Percentiles rank a stretch among this genome's conserved stretches.
Conservation (phyloP, 2,329 filamentous ascomycete genomes). For the Aspergillus nomiae region DNA sequence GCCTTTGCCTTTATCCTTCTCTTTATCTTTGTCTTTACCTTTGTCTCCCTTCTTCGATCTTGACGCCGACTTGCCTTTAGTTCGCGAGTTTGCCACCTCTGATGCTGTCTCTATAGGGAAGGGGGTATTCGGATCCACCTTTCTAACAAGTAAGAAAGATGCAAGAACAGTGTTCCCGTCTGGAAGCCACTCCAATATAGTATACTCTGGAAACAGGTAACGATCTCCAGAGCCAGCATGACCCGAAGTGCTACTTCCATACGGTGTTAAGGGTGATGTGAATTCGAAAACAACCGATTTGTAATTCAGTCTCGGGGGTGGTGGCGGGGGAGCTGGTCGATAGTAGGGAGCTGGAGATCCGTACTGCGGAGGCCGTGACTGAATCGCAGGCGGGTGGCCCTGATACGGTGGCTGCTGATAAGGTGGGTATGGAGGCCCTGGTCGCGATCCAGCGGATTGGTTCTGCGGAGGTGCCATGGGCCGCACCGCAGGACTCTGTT, state of each 20-base stretch:
- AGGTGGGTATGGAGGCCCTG: conserved; percentile 30
- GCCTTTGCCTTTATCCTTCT: conserved; percentile 11
- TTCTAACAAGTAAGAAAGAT: conserved; percentile 50
- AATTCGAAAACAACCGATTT: conserved; percentile 54
- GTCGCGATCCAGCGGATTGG: conserved; percentile 22
- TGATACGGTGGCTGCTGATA: conserved; percentile 36
- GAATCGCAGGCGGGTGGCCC: conserved; percentile 34
- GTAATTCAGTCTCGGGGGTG: conserved; percentile 42
- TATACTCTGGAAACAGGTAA: conserved; percentile 52
- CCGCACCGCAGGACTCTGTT: conserved; percentile 25
- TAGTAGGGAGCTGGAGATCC: conserved; percentile 37
- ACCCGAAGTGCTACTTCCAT: conserved; percentile 42
- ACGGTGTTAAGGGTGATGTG: conserved; percentile 43
- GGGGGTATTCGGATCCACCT: conserved; percentile 42
- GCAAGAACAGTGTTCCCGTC: conserved; percentile 49
- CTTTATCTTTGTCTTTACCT: conserved; percentile 22
- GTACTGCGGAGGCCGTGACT: conserved; percentile 40
- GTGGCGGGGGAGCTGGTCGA: conserved; percentile 33
- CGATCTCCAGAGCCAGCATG: conserved; percentile 49
- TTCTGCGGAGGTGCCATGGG: conserved; percentile 28
- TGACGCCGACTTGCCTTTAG: conserved; percentile 30
- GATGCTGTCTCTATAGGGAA: conserved; percentile 39
- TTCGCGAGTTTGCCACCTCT: conserved; percentile 31
- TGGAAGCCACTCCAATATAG: conserved; percentile 51
- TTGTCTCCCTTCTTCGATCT: conserved; percentile 44